Evolutionary conservation across 192 early-diverging fungal genomes (phyloP), one percentile per base, ranked within the genome.

Genomic region (Tieghemiomyces parasiticus): DNA sequence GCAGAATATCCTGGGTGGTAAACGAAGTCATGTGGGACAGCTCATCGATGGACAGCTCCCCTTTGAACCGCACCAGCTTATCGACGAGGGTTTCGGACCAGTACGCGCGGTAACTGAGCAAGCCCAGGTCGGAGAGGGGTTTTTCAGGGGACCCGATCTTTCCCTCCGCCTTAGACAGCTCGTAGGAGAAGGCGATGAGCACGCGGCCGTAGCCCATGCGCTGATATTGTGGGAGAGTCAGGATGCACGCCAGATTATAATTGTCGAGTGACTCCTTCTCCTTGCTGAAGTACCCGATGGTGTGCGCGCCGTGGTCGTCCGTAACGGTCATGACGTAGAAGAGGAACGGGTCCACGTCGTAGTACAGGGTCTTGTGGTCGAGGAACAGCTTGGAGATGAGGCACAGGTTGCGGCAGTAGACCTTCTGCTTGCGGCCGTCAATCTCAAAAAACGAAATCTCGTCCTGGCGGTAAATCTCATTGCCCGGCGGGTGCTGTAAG

Each of bases 291-390:
- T 99, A 99, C 6, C 96, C 96, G 56, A 99, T 84, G 32, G 97
- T 69, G 66, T 95, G 91, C 60, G 78, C 85, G 1, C 96, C 96
- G 29, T 78, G 67, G 30, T 87, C 84, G 64, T 97, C 94, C 47
- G 80, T 79, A 64, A 80, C 68, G 2, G 92, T 93, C 86, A 99
- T 87, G 50, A 93, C 81, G 66, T 99, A 99, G 68, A 94, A 99
- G 62, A 97, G 59, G 68, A 99, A 99, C 4, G 94, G 94, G 54
- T 99, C 96, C 13, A 97, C 94, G 63, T 99, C 94, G 66, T 94
- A 99, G 67, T 91, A 96, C 19, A 99, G 75, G 16, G 94, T 96
- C 66, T 99, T 99, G 81, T 99, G 96, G 73, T 99, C 96, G 63
- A 99, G 71, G 67, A 99, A 97, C 50, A 92, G 74, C 60, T 99